These are phyloP conservation scores for Lactifluus echinatus DNA, from an alignment of 768 basidiomycete genomes.

Conservation along the genomic window DNA sequence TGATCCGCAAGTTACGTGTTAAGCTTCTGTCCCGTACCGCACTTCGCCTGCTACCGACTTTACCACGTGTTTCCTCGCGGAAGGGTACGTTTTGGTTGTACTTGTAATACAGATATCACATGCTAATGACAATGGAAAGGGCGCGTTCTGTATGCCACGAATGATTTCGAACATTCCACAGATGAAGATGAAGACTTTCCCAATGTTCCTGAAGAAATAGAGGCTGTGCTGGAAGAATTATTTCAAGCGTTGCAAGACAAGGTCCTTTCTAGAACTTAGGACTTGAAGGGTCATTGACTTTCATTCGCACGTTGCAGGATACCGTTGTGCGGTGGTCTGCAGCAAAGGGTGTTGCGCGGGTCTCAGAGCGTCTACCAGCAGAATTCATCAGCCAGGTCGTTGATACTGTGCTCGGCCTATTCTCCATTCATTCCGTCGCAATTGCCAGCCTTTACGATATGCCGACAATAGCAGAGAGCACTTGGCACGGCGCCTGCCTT, in stretches of 20 bases:
- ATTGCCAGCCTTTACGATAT: constrained; percentile 61
- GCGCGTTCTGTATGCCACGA: background rate
- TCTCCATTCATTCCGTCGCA: constrained; percentile 61
- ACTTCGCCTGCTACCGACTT: constrained; percentile 50
- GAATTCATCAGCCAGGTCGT: constrained; percentile 77
- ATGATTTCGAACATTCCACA: constrained; percentile 18
- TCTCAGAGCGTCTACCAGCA: constrained; percentile 69
- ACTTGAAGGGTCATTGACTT: background rate
- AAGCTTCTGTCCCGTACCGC: constrained; percentile 65
- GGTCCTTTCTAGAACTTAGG: constrained; percentile 36
- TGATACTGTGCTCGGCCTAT: constrained; percentile 67
- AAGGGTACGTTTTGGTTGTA: constrained; percentile 33
- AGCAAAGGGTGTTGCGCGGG: constrained; percentile 83
- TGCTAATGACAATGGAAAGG: constrained; percentile 4
- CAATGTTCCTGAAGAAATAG: constrained; percentile 75
- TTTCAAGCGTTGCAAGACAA: constrained; percentile 74
- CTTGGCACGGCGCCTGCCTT: constrained; percentile 93
- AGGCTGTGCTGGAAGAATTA: constrained; percentile 61
- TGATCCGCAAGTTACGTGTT: constrained; percentile 57
- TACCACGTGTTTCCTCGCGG: constrained; percentile 28
- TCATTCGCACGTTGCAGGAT: constrained; percentile 45
- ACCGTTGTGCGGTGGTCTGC: constrained; percentile 92
- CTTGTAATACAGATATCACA: background rate
- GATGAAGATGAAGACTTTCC: constrained; percentile 32
- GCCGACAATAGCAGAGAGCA: constrained; percentile 69